Base-by-base conservation (phyloP, 768 basidiomycete species). In the Mycena kentingensis region DNA sequence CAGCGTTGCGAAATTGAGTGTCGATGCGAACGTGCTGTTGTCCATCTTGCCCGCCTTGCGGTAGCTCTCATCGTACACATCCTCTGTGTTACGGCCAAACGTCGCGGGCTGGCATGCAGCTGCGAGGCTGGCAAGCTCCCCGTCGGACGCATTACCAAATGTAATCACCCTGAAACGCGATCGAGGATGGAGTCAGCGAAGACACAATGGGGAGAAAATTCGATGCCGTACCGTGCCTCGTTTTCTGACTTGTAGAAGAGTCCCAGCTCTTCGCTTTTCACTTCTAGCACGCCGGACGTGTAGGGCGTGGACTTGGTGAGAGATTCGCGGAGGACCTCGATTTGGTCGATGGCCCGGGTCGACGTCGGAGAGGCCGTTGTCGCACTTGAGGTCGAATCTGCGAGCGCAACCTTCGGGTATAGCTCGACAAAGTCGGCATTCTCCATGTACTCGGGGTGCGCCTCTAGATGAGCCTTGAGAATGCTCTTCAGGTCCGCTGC, bases 31-130 rank as follows among this genome's bases (percentile, higher is more conserved):
- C 22, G 57, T n/a, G 0, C 16, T 25, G 4, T 22, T 25, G 24
- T 70, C 67, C 49, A 71, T 57, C 46, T 69, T 68, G 19, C 66
- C 65, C 0, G 70, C 70, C 46, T 66, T 68, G 37, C 70, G 62
- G 42, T 71, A 70, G 2, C 58, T 51, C 31, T 70, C 69, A 49
- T 71, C 69, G 16, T 63, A 49, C 16, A 71, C 65, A 51, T 69
- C 67, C 26, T 67, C 27, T 8, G 55, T n/a, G 42, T 58, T 50
- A 1, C 53, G 31, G 0, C 70, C 70, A 39, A 71, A 70, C 0
- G 67, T 63, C 12, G 69, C 70, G 11, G 61, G 44, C 1, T 62
- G 49, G 48, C 69, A 71, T 15, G 62, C 55, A 3, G 53, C 35
- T 2, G 62, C 31, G 24, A 71, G 64, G 4, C 22, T 42, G 10